Evolutionary conservation across 805 yeast genomes (phyloP), one percentile per base, ranked within the genome.

Genomic region (Cyberlindnera japonica): DNA sequence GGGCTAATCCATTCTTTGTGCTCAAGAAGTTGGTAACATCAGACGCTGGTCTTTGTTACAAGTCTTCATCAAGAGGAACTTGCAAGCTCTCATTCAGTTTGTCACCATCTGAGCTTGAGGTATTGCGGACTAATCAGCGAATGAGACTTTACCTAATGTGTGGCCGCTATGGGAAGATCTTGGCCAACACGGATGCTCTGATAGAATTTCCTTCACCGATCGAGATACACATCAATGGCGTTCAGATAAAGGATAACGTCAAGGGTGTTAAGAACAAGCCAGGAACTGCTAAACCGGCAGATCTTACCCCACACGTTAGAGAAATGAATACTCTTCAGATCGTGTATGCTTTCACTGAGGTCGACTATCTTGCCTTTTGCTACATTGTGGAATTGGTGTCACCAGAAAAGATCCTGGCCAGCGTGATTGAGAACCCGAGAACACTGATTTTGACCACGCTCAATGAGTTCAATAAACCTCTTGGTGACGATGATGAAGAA

Each of bases 281-380:
- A 0, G 96, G 95, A 0, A 81, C 96, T 0, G 82, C 89, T 1
- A 74, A 77, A 45, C 96, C 97, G 0, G 89, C 87, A 0, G 84
- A 90, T 58, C 50, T 91, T 30, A 83, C 95, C 0, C 68, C 68
- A 3, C 64, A 66, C 30, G 35, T 75, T n/a, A 45, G 57, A 18
- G 54, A 47, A 5, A 32, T 48, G 17, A 82, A 79, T 53, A 53
- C 57, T 8, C 55, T 83, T 25, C 75, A 73, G 41, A 55, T 81
- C 20, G 68, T 72, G 3, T 85, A 81, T 54, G 81, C 81, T 0
- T 79, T 74, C 53, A 72, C 84, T 1, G 66, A 68, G 16, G 63
- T 64, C 11, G 71, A 74, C 40, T 79, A 60, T 53, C 57, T 77
- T 29, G 53, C 81, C 8, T 79, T 72, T 46, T 62, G 81, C 12